Base-by-base conservation (phyloP, 352 stramenopile species). In the Pseudoperonospora humuli region DNA sequence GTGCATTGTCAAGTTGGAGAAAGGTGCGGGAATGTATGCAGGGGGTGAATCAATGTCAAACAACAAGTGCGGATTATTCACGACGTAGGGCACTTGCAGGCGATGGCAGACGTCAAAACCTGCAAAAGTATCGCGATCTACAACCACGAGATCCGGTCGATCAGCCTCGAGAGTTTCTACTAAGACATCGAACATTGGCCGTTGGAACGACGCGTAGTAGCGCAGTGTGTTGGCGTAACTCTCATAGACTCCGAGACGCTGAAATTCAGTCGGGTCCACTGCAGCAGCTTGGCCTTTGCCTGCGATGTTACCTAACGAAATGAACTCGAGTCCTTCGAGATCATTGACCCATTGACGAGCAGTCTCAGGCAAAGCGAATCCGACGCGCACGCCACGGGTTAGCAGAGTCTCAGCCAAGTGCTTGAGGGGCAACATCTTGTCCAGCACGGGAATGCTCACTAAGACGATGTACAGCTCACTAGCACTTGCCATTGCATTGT, bases 1-100 rank as follows among this genome's bases (percentile, higher is more conserved):
- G 53, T 84, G 70, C 64, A 89, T 87, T 5, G 77, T 73, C 52
- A 74, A 74, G n/a, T 82, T 82, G 15, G 81, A 87, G 45, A 91
- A 90, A 0, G 81, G 81, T n/a, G 81, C 78, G 1, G 78, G 70
- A 20, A 92, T 71, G 33, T 88, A 86, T 9, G 69, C 65, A 2
- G 84, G 81, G 3, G 84, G 84, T 6, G 80, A 64, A 50, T 95
- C 84, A n/a, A 93, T 82, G 25, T 95, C 84, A 28, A 86, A 53
- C 21, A 95, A 61, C 54, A 93, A 46, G 39, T 78, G 84, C 26
- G 81, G 75, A 45, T 77, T 77, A 58, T 93, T 84, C 13, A 95
- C 68, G 26, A 90, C 64, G 53, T 82, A 90, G 9, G 84, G 79
- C n/a, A 93, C 41, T 7, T 63, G 39, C 19, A 89, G 54, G 18